A percentile compares a stretch with the other conserved stretches of the same genome.
These are phyloP conservation scores for Arthrobotrys conoides DNA, from an alignment of 2,329 filamentous ascomycete genomes.

Conservation along the genomic window DNA sequence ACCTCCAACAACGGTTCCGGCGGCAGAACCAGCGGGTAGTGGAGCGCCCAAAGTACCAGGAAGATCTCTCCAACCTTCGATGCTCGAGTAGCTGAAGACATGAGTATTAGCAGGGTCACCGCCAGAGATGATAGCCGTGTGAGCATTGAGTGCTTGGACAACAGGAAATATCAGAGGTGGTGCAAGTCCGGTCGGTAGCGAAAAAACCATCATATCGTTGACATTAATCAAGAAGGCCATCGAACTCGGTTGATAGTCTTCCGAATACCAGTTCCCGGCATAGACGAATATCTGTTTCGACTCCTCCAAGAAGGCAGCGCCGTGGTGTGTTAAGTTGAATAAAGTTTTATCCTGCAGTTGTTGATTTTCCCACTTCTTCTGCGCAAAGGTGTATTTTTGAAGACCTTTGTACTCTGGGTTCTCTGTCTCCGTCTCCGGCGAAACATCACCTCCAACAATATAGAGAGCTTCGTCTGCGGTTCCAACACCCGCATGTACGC, in stretches of 20 bases:
- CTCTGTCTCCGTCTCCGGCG: constrained; percentile 61
- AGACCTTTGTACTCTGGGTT: constrained; percentile 62
- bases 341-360: constrained; percentile 61
- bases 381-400: constrained; percentile 63
- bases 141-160: constrained; percentile 54
- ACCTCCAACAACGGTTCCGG: constrained; percentile 61
- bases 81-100: constrained; percentile 61
- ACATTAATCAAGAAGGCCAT: constrained; percentile 64
- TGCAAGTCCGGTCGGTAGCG: constrained; percentile 61
- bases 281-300: constrained; percentile 64
- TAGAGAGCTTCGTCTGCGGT: constrained; percentile 64
- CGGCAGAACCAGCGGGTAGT: constrained; percentile 34
- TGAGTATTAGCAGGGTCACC: constrained; percentile 62
- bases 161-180: constrained; percentile 63
- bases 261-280: constrained; percentile 63
- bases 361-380: constrained; percentile 63
- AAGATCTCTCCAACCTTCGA: constrained; percentile 62
- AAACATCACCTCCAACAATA: constrained; percentile 63
- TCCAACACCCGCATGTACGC: constrained; percentile 62
- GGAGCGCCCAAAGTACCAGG: constrained; percentile 34
- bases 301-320: constrained; percentile 63
- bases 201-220: constrained; percentile 59
- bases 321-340: constrained; percentile 64
- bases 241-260: constrained; percentile 62
- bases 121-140: constrained; percentile 63